Base-by-base conservation (phyloP, 2,329 filamentous ascomycete species). In the Fusarium sp. region DNA sequence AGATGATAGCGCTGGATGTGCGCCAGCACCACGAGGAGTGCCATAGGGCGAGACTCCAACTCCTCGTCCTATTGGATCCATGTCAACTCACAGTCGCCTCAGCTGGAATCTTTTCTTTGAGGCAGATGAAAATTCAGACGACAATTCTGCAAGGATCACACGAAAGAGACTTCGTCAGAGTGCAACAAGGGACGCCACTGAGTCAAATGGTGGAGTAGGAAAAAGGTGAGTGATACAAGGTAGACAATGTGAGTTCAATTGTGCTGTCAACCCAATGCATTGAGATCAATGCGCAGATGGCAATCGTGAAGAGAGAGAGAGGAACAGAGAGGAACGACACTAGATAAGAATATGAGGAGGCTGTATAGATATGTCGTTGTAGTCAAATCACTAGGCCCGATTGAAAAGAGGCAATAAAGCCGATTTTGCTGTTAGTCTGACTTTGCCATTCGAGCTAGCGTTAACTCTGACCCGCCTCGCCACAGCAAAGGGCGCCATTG, bases 1-100 rank as follows among this genome's bases (percentile, higher is more conserved):
- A n/a, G 84, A 83, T 41, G 83, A 83, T 42, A 79, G 52, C 20
- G 72, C 65, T 42, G 75, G 59, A 59, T 72, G 74, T 22, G 72
- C 72, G 28, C 72, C 75, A 28, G 74, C 52, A 56, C 63, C 66
- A 57, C 72, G 75, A 33, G 69, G 74, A 54, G 72, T 66, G 61
- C 75, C 75, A 48, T 65, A 77, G 45, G 76, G 73, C 47, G 76
- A 78, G 52, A 65, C 51, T 48, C 61, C 71, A 41, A 61, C 67
- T 56, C 74, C 73, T 47, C 69, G 75, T 44, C 72, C 72, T 62
- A 74, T 75, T 63, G 66, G 69, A 45, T 74, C 72, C 56, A 71
- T 71, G 22, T 42, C n/a, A 28, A 58, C 63, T 51, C 56, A 58
- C 57, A 48, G 64, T 48, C 31, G 62, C 47, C 58, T 55, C 38